Evolutionary conservation across 768 basidiomycete species (phyloP), one percentile per base, ranked within the genome.

Genomic region (Mrakia gelida): DNA sequence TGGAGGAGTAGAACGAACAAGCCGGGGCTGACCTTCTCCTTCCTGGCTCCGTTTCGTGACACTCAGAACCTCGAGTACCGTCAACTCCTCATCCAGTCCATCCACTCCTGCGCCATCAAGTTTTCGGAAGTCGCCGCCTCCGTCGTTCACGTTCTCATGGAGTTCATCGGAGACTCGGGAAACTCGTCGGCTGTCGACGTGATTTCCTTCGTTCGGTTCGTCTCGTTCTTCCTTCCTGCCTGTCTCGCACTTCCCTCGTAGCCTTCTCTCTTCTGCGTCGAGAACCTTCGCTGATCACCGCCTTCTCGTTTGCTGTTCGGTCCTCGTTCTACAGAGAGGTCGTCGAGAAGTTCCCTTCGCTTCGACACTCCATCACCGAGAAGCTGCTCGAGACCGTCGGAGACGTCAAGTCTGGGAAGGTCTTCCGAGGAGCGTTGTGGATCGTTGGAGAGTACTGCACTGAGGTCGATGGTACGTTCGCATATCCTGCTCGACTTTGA

Each of bases 111-210:
- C 81, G 95, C 97, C 4, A 91, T 98, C 87, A 92, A 92, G 82
- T 98, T 97, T 87, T 94, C 94, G 7, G 96, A 98, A 83, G 92
- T 99, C 23, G 96, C 97, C 8, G 92, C 93, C 1, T 95, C 91
- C 80, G 96, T 98, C 62, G 94, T 98, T 0, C 92, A 97, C 81
- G 86, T 86, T 34, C 83, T 87, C 52, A 92, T 94, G 92, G 92
- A 95, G 81, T 95, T 95, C 90, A 88, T 98, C 61, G 92, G 94
- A 34, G 95, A 98, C 85, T 91, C 93, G 1, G 95, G 91, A 85
- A 97, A 96, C 86, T 92, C 95, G 0, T 94, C 93, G 16, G 95
- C 96, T 0, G 88, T 98, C 38, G 96, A 98, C 81, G 96, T 98
- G 52, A 94, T 99, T 75, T 88, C 95, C 2, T 92, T 92, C 80